Evolutionary conservation across 164 flowering plant genomes (phyloP), one percentile per base, ranked within the genome.

Genomic region (Aristolochia californica): DNA sequence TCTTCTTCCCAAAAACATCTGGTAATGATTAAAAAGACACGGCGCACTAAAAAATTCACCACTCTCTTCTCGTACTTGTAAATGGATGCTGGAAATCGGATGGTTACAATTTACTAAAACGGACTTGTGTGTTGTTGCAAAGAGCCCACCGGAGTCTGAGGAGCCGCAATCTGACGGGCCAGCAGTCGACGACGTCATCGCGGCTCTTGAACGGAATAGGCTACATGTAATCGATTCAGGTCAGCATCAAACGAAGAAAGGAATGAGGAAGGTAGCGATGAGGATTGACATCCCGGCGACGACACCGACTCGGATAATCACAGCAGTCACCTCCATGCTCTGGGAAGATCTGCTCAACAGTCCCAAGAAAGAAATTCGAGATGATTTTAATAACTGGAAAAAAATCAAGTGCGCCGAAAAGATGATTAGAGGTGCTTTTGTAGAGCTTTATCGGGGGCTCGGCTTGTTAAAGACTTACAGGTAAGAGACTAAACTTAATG

Each of bases 361-460:
- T 63, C 88, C 95, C 0, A 81, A 78, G 60, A 87, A 78, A 44
- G 95, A 80, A 16, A 70, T 66, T 2, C 47, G 70, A 0, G 79
- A 75, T 12, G 95, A 88, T 7, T 71, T 55, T 51, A 60, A 88
- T 44, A 83, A 64, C 58, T 55, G 83, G 60, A 94, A 83, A 74
- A 90, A 83, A 70, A 76, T 88, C 22, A 85, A 90, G 57, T 76
- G 80, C 64, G 99, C 97, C 27, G 89, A 90, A 58, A 93, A 93
- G 73, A 89, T 85, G 87, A 89, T 93, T 12, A 65, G 99, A 65
- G 78, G 81, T 0, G 96, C 97, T 15, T 94, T 81, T 66, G 95
- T 94, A 25, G 99, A 94, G 70, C 91, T 94, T 67, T 94, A 94
- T 66, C 70, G 73, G 63, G 97, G 95, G 27, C 93, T 88, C 52